Conservation (phyloP, 768 basidiomycete genomes). For the Auricularia sp. region DNA sequence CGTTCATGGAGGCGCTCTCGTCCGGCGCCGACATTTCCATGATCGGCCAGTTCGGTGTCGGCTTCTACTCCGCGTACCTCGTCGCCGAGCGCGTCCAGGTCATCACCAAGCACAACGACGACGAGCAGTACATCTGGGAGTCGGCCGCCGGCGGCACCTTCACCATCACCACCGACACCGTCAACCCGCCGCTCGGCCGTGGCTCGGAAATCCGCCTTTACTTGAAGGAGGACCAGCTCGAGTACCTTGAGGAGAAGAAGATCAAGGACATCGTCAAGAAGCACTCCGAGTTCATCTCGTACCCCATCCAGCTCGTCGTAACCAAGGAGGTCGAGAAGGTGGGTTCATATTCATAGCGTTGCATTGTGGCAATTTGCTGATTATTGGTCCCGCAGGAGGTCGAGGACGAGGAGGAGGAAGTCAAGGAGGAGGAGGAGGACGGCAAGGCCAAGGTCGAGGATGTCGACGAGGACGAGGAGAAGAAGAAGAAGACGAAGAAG, state of each 20-base stretch:
- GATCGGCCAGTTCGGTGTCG: slow-evolving; percentile 88
- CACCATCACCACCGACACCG: slow-evolving; percentile 90
- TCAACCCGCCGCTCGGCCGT: slow-evolving; percentile 85
- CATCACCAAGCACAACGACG: slow-evolving; percentile 99
- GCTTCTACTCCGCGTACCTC: slow-evolving; percentile 99
- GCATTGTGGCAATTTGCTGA: not conserved
- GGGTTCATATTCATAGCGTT: slow-evolving; percentile 13
- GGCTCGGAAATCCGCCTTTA: slow-evolving; percentile 86
- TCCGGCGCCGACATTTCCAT: slow-evolving; percentile 75
- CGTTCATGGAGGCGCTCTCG: slow-evolving; percentile 98
- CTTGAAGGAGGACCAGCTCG: slow-evolving; percentile 97
- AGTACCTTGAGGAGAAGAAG: slow-evolving; percentile 98
- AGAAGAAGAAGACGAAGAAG: slow-evolving; percentile 90
- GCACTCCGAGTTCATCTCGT: slow-evolving; percentile 99
- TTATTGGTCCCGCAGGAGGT: slow-evolving; percentile 51
- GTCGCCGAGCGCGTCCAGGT: slow-evolving; percentile 98
- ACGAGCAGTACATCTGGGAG: slow-evolving; percentile 99
- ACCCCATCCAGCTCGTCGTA: slow-evolving; percentile 96
- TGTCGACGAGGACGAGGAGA: slow-evolving; percentile 73
- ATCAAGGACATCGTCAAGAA: slow-evolving; percentile 99
- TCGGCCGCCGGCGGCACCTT: slow-evolving; percentile 99
- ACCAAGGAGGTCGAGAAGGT: slow-evolving; percentile 99
- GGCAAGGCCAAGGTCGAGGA: slow-evolving; percentile 69
- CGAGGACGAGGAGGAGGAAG: slow-evolving; percentile 70
- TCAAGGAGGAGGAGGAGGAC: slow-evolving; percentile 59